A percentile compares a stretch with the other conserved stretches of the same genome.
Evolutionary conservation across 2,329 filamentous ascomycete species (phyloP).

Genomic region (Aspergillus texensis): DNA sequence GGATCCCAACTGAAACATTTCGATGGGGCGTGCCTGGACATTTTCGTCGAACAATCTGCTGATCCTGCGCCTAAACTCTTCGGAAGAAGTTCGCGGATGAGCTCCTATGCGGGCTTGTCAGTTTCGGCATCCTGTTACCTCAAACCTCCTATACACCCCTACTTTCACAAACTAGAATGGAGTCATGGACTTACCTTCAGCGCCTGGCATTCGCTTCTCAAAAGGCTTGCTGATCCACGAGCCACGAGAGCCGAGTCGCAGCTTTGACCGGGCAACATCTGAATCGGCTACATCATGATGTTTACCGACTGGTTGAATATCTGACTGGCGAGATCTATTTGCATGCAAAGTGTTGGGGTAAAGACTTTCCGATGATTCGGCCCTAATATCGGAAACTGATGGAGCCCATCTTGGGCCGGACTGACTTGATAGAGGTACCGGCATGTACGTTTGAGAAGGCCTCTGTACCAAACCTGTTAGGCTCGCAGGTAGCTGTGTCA

Average conservation of each 20-base stretch:
- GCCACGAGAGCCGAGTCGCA: constrained; percentile 19
- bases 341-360: constrained; percentile 10
- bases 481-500: constrained; percentile 3
- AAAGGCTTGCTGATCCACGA: constrained; percentile 26
- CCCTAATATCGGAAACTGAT: constrained; percentile 1
- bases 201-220: constrained; percentile 14
- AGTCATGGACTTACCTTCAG: constrained; percentile 14
- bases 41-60: constrained; percentile 38
- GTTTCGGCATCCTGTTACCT: neutral
- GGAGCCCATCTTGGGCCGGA: constrained; percentile 7
- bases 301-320: neutral
- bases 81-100: constrained; percentile 31
- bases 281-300: neutral
- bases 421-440: neutral
- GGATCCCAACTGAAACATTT: constrained; percentile 29
- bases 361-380: constrained; percentile 2
- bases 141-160: neutral
- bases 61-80: constrained; percentile 36
- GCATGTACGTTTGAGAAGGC: constrained; percentile 8
- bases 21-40: constrained; percentile 25
- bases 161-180: neutral
- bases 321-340: constrained; percentile 9
- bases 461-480: constrained; percentile 6
- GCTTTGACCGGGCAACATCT: constrained; percentile 14
- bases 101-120: constrained; percentile 13